Percentiles rank a stretch among this genome's conserved stretches.
These are phyloP conservation scores for Dysphania ambrosioides DNA, from an alignment of 148 eudicot genomes.

Conservation along the genomic window DNA sequence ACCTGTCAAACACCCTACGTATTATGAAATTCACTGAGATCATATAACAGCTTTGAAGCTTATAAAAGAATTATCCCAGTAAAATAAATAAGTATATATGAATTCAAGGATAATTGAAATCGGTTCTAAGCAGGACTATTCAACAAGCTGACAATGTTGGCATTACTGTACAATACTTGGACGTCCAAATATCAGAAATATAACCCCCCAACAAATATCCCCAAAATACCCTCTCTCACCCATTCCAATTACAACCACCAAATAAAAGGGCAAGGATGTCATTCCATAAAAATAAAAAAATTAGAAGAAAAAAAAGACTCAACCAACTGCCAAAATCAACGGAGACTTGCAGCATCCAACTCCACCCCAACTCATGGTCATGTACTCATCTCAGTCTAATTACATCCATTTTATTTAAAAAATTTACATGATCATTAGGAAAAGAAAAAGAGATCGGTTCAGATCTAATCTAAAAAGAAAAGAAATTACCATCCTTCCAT, in stretches of 20 bases:
- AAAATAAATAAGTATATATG: too few species aligned
- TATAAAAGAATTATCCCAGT: too few species aligned
- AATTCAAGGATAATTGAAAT: neutral
- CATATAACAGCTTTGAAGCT: too few species aligned
- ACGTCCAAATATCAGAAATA: neutral
- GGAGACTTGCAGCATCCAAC: neutral
- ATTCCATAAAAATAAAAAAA: neutral
- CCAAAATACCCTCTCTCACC: neutral
- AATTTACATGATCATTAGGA: too few species aligned
- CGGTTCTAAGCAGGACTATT: neutral
- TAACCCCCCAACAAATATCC: neutral
- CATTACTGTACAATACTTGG: neutral
- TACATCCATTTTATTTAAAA: too few species aligned
- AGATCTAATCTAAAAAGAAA: conserved; percentile 23
- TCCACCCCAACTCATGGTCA: neutral
- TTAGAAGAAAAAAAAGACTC: neutral
- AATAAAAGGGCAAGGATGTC: neutral
- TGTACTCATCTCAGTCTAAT: too few species aligned
- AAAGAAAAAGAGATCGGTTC: neutral
- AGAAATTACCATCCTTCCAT: conserved; percentile 63
- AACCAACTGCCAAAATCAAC: neutral
- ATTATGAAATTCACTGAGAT: too few species aligned
- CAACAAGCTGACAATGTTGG: neutral
- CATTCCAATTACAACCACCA: neutral
- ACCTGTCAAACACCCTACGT: too few species aligned